Base-by-base conservation (phyloP, 2,329 filamentous ascomycete genomes). In the Cryphonectria japonica region DNA sequence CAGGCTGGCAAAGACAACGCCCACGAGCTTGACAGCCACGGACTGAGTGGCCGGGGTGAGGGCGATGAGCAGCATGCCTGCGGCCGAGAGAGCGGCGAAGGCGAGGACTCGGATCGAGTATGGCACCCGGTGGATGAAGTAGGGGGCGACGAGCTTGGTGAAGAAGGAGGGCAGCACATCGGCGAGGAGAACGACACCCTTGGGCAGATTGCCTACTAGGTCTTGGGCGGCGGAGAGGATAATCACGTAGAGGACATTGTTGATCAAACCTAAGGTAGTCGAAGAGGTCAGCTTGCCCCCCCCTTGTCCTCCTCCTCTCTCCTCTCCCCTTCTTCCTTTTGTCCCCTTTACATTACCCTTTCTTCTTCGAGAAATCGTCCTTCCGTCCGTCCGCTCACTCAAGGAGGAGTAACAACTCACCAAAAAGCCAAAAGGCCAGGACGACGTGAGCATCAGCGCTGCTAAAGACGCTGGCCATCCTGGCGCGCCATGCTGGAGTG, bases 161-260 rank as follows among this genome's bases (percentile, higher is more conserved):
- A 93, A 80, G 81, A 99, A 97, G 14, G 93, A 94, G 1, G 96
- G 96, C 32, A 97, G 85, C 69, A 98, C 94, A 80, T 98, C 94
- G 79, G 94, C 94, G 73, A 98, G 92, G 69, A 98, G 91, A 69
- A 99, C 95, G 70, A 97, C 88, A 76, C 93, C 94, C 81, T 98
- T 98, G 66, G 96, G 96, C 1, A 98, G 86, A 74, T 85, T 91
- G 50, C 95, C 95, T 76, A 98, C 96, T 73, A 99, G 92, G 78
- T 99, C 96, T 77, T 98, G 92, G 3, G 96, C 96, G 50, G 96
- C 93, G 41, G 94, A 97, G 77, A 99, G 92, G 79, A 98, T 96
- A 80, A 98, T 93, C 69, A 98, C 95, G 82, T 98, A 98, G 82
- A 98, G 92, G 76, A 98, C 93, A 83, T 98, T 98, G 82, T 99